These are phyloP conservation scores for Ochetophila trinervis DNA, from an alignment of 306 rosid genomes.

Conservation along the genomic window DNA sequence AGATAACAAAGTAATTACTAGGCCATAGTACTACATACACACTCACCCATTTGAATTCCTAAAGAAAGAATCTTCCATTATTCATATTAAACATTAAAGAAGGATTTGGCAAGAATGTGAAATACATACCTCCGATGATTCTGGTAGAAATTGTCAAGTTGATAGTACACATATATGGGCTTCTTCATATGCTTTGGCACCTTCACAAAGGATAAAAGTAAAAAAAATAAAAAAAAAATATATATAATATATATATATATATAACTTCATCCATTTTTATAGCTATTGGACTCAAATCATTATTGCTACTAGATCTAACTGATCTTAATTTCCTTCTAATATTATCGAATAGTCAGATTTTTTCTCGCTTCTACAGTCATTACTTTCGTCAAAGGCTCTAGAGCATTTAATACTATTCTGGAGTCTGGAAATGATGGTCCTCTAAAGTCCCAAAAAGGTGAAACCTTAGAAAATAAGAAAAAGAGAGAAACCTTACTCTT, in stretches of 20 bases:
- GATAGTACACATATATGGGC: conserved; percentile 79
- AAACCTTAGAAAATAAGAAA: background rate
- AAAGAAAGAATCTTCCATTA: background rate
- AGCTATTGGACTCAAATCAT: conserved; percentile 8
- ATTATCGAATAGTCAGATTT: background rate
- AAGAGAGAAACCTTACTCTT: conserved; percentile 37
- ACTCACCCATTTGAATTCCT: too few relatives aligned
- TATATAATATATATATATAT: too few relatives aligned
- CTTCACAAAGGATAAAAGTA: conserved; percentile 35
- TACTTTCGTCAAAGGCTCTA: background rate
- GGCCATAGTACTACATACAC: too few relatives aligned
- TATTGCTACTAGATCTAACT: background rate
- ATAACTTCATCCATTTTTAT: conserved; percentile 4
- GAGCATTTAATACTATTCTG: background rate
- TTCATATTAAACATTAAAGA: background rate
- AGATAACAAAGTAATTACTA: too few relatives aligned
- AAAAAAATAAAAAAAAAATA: too few relatives aligned
- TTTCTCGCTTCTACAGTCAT: background rate
- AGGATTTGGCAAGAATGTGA: conserved; percentile 5
- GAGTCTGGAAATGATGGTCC: conserved; percentile 1
- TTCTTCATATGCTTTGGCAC: conserved; percentile 64
- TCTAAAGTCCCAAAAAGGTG: background rate
- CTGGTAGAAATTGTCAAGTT: conserved; percentile 94
- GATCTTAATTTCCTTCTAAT: background rate
- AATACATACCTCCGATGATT: conserved; percentile 76